Conservation (phyloP, 139 green algal genomes). For the Closterium sp. region DNA sequence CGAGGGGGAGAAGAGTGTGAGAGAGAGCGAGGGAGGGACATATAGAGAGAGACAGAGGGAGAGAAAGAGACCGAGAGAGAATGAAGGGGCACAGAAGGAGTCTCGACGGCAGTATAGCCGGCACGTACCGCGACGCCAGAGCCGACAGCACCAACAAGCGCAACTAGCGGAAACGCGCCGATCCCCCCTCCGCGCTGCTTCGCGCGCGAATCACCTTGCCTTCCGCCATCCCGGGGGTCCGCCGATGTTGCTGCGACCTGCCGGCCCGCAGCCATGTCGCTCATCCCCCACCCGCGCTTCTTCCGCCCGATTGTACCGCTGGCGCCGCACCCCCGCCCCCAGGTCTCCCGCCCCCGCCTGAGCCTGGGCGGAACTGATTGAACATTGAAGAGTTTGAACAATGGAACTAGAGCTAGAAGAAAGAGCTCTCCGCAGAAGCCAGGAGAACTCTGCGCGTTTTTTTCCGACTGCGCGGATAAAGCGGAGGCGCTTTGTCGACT, state of each 20-base stretch:
- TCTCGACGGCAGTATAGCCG: not conserved
- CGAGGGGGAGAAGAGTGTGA: not conserved
- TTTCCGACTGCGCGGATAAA: too few species aligned
- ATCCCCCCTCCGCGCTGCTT: not conserved
- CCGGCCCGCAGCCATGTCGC: not conserved
- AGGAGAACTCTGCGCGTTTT: too few species aligned
- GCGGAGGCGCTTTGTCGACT: too few species aligned
- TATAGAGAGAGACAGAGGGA: too few species aligned
- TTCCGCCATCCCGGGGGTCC: not conserved
- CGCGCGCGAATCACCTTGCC: not conserved
- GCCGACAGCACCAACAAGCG: not conserved
- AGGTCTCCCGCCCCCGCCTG: not conserved
- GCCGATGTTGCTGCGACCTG: not conserved
- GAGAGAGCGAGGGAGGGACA: not conserved
- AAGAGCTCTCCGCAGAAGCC: too few species aligned
- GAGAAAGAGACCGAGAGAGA: too few species aligned
- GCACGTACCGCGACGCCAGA: not conserved
- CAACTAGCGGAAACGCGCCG: not conserved
- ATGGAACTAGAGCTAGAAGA: too few species aligned
- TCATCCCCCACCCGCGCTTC: not conserved
- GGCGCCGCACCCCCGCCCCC: too few species aligned
- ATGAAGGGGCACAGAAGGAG: not conserved
- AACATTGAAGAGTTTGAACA: not conserved
- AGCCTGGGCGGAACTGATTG: not conserved
- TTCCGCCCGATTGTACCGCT: not conserved